Conservation (phyloP, 2,329 filamentous ascomycete species). For the Fusarium sp. region DNA sequence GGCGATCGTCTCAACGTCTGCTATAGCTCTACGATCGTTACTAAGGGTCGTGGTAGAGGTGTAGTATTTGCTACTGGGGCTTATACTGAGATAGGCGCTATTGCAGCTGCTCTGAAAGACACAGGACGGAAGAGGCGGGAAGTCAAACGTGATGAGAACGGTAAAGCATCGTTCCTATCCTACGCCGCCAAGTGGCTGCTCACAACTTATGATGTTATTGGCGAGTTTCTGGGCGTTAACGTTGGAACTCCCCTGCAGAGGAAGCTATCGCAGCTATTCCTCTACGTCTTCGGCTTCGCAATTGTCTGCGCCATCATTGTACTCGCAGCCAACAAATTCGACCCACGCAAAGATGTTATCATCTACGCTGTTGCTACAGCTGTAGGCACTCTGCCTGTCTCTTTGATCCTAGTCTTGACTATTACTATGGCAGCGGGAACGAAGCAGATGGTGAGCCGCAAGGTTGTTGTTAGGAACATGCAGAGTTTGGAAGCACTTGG, state of each 20-base stretch:
- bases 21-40: slow-evolving; percentile 71
- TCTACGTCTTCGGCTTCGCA: slow-evolving; percentile 56
- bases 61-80: slow-evolving; percentile 71
- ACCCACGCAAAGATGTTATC: slow-evolving; percentile 48
- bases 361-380: slow-evolving; percentile 54
- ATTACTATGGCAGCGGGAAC: slow-evolving; percentile 64
- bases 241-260: slow-evolving; percentile 75
- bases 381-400: slow-evolving; percentile 57
- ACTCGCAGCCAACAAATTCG: slow-evolving; percentile 39
- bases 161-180: slow-evolving; percentile 44
- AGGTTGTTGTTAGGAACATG: slow-evolving; percentile 60
- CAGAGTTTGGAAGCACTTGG: slow-evolving; percentile 54
- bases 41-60: slow-evolving; percentile 67
- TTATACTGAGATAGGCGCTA: slow-evolving; percentile 69
- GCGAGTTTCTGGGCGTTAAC: slow-evolving; percentile 56
- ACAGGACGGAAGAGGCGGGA: slow-evolving; percentile 45
- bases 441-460: slow-evolving; percentile 58
- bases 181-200: slow-evolving; percentile 47
- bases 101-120: slow-evolving; percentile 59
- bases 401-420: slow-evolving; percentile 62
- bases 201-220: slow-evolving; percentile 39
- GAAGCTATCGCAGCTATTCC: slow-evolving; percentile 73
- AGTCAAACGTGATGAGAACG: slow-evolving; percentile 56
- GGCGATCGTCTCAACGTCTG: slow-evolving; percentile 70
- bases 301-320: slow-evolving; percentile 36